Evolutionary conservation across 2,329 filamentous ascomycete genomes (phyloP).

Genomic region (Aureobasidium melanogenum): DNA sequence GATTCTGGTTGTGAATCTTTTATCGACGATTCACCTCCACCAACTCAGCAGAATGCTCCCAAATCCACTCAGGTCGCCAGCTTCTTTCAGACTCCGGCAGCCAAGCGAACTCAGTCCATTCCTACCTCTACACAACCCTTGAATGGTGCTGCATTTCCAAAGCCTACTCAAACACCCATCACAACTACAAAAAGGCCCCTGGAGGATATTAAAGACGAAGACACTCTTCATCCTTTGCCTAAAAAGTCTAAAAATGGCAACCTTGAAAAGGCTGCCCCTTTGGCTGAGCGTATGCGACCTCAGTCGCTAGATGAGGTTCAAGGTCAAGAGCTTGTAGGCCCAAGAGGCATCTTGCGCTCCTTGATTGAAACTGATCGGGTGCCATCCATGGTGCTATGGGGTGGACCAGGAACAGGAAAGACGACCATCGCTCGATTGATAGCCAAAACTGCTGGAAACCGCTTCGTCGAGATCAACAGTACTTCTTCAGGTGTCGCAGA

Average conservation of each 20-base stretch:
- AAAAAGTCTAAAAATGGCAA: constrained; percentile 58
- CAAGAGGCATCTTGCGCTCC: constrained; percentile 70
- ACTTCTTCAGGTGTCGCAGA: constrained; percentile 81
- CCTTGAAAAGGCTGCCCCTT: constrained; percentile 62
- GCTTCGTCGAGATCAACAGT: constrained; percentile 94
- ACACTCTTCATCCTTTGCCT: constrained; percentile 24
- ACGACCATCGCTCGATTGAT: constrained; percentile 90
- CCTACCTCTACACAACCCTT: constrained; percentile 13
- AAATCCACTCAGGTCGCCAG: constrained; percentile 36
- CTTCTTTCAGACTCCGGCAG: constrained; percentile 48
- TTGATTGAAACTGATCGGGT: constrained; percentile 80
- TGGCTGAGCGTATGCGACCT: constrained; percentile 92
- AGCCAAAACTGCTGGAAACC: constrained; percentile 67
- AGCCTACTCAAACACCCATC: background rate
- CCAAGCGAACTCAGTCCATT: constrained; percentile 26
- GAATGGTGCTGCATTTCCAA: constrained; percentile 9
- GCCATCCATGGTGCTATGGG: constrained; percentile 94
- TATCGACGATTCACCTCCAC: constrained; percentile 45
- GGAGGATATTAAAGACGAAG: constrained; percentile 7
- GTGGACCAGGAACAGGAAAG: constrained; percentile 71
- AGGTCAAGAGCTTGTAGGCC: constrained; percentile 85
- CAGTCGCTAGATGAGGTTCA: constrained; percentile 73
- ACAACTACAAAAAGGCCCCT: background rate
- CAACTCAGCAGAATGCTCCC: constrained; percentile 30
- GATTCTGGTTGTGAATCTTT: constrained; percentile 71